These are phyloP conservation scores for Odontarrhena argentea DNA, from an alignment of 345 rosid species.

Conservation along the genomic window DNA sequence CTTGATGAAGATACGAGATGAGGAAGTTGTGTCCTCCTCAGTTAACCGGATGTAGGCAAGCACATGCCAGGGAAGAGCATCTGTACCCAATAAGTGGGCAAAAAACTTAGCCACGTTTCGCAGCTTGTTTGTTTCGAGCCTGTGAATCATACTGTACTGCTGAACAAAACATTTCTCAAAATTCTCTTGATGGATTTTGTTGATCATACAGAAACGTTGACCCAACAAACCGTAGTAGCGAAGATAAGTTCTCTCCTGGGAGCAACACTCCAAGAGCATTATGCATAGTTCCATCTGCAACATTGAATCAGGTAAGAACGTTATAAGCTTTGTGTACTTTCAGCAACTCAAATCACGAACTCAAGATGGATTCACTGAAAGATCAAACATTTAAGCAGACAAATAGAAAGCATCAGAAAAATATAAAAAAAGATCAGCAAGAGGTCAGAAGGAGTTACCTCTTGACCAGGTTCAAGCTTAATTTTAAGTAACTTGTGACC, in stretches of 20 bases:
- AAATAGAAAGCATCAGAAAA: background rate
- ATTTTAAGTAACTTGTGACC: conserved; percentile 94
- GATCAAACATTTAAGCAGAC: conserved; percentile 4
- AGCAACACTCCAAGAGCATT: conserved; percentile 95
- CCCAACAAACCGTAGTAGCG: conserved; percentile 89
- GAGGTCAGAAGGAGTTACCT: conserved; percentile 52
- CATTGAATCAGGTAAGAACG: conserved; percentile 23
- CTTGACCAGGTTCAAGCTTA: conserved; percentile 97
- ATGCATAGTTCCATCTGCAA: conserved; percentile 91
- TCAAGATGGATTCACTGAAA: background rate
- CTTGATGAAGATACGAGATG: conserved; percentile 90
- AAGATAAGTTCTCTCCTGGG: conserved; percentile 94
- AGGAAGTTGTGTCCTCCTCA: conserved; percentile 94
- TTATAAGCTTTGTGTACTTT: conserved; percentile 5
- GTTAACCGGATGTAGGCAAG: conserved; percentile 80
- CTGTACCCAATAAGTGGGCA: conserved; percentile 90
- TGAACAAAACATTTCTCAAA: conserved; percentile 90
- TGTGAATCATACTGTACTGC: conserved; percentile 95
- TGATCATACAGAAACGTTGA: conserved; percentile 93
- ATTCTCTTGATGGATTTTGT: conserved; percentile 87
- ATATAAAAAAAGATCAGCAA: background rate
- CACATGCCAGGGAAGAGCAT: conserved; percentile 96
- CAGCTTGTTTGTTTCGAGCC: conserved; percentile 84
- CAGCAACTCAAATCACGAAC: background rate
- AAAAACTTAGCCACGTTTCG: conserved; percentile 94